Base-by-base conservation (phyloP, 768 basidiomycete genomes). In the Chlorophyllum brunneum region DNA sequence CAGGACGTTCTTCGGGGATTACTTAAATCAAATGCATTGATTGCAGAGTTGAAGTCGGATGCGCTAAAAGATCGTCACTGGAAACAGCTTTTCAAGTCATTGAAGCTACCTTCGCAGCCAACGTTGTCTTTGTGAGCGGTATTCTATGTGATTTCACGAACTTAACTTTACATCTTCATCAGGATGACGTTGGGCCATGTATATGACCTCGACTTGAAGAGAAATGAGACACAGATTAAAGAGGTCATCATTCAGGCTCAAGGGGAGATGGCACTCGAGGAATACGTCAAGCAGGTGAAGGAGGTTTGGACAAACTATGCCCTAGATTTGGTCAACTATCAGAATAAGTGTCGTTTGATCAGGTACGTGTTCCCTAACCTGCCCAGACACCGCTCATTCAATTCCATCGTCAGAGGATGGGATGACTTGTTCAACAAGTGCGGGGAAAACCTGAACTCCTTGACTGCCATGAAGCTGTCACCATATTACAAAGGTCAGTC, bases 61-160 rank as follows among this genome's bases (percentile, higher is more conserved):
- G 95, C 95, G 4, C 70, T 99, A 62, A 92, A 98, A 69, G 97
- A 99, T 61, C 81, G 97, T 53, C 97, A 99, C 66, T 99, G 97
- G 97, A 91, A 93, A 63, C 91, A 95, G 65, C 73, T 99, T 18
- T 97, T 95, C 81, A 98, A 98, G 67, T 81, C 79, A 13, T 71
- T 99, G 49, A 78, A 82, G 54, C 67, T 95, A 48, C 79, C 90
- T 3, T 75, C 84, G 3, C 83, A 87, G 45, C 86, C 90, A 53
- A 88, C 80, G 59, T 73, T 95, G 51, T 80, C 85, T 1, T 70
- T 87, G 88, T 93, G 66, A 51, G 81, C 68, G 1, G 0, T 22
- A 27, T 36, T 20, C 27, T 29, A 42, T 31, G 43, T 43, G 41
- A 34, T 45, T 37, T 3, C 27, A 20, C 9, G 11, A 46, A 23